A percentile compares a stretch with the other conserved stretches of the same genome.
Evolutionary conservation across 345 rosid species (phyloP).

Genomic region (Alliaria petiolata): DNA sequence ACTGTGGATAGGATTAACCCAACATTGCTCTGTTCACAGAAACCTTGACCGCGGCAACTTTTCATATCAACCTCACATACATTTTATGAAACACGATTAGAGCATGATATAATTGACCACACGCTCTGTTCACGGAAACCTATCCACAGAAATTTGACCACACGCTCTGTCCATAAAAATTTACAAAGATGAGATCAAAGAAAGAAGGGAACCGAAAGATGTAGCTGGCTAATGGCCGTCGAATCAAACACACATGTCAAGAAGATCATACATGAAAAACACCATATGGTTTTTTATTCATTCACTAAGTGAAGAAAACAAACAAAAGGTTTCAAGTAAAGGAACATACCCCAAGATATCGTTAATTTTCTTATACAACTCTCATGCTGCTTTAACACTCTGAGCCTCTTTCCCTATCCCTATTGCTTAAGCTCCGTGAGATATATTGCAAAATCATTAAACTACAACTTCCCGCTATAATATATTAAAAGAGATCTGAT

Average conservation of each 20-base stretch:
- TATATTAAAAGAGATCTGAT: neutral
- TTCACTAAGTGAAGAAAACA: neutral
- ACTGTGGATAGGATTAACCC: too few relatives aligned
- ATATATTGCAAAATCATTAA: neutral
- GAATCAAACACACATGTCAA: conserved; percentile 86
- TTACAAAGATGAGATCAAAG: neutral
- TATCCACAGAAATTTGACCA: too few relatives aligned
- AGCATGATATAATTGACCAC: too few relatives aligned
- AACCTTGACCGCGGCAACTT: too few relatives aligned
- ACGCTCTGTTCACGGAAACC: too few relatives aligned
- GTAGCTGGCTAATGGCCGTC: conserved; percentile 93
- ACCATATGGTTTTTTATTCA: conserved; percentile 8
- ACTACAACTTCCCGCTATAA: neutral
- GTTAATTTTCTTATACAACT: conserved; percentile 72
- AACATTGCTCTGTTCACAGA: too few relatives aligned
- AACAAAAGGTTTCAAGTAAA: neutral
- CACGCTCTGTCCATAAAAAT: too few relatives aligned
- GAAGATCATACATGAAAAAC: conserved; percentile 71
- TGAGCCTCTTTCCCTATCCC: conserved; percentile 98
- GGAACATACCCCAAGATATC: conserved; percentile 60
- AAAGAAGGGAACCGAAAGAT: neutral
- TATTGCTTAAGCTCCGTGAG: conserved; percentile 90
- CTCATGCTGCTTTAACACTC: conserved; percentile 66
- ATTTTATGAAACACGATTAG: too few relatives aligned
- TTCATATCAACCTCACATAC: too few relatives aligned